A percentile compares a stretch with the other conserved stretches of the same genome.
phyloP scores from a whole-genome alignment of 371 early-diverging fungal genomes.

The Syncephalastrum racemosum region DNA sequence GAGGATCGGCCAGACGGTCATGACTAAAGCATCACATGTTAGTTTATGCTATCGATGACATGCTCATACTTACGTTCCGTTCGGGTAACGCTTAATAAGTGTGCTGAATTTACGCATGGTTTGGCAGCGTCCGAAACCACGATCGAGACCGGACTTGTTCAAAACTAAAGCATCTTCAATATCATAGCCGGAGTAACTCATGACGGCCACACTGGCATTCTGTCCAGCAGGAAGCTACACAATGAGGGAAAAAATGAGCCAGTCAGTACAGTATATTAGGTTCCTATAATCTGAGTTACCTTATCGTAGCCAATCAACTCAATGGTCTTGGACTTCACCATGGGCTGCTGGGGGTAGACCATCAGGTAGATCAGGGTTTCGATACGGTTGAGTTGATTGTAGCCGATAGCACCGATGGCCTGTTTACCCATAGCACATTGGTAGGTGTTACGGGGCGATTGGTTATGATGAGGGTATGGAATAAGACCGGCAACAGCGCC shows the following conservation, averaged over 20 bases:
- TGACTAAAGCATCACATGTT: constrained; percentile 40
- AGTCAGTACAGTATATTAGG: not conserved
- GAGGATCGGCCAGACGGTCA: constrained; percentile 86
- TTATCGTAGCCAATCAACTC: constrained; percentile 98
- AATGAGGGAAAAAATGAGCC: not conserved
- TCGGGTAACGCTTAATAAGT: constrained; percentile 81
- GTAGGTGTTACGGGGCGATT: constrained; percentile 99
- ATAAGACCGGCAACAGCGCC: constrained; percentile 99
- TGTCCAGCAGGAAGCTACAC: constrained; percentile 94
- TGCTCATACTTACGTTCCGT: constrained; percentile 58
- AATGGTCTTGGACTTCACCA: constrained; percentile 98
- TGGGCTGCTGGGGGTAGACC: constrained; percentile 98
- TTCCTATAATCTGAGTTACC: constrained; percentile 28
- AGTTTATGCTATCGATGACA: no score
- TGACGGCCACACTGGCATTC: constrained; percentile 99
- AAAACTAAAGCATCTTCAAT: constrained; percentile 99
- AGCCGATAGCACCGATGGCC: constrained; percentile 98
- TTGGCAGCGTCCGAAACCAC: constrained; percentile 98
- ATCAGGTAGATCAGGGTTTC: constrained; percentile 97
- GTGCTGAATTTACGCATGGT: constrained; percentile 91
- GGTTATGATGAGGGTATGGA: constrained; percentile 99
- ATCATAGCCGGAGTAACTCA: constrained; percentile 99
- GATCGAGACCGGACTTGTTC: constrained; percentile 97
- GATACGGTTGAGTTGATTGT: constrained; percentile 94
- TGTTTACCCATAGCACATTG: constrained; percentile 99